A percentile compares a stretch with the other conserved stretches of the same genome.
phyloP scores from a whole-genome alignment of 176 grass and related monocot genomes.

The Ananas comosus region DNA sequence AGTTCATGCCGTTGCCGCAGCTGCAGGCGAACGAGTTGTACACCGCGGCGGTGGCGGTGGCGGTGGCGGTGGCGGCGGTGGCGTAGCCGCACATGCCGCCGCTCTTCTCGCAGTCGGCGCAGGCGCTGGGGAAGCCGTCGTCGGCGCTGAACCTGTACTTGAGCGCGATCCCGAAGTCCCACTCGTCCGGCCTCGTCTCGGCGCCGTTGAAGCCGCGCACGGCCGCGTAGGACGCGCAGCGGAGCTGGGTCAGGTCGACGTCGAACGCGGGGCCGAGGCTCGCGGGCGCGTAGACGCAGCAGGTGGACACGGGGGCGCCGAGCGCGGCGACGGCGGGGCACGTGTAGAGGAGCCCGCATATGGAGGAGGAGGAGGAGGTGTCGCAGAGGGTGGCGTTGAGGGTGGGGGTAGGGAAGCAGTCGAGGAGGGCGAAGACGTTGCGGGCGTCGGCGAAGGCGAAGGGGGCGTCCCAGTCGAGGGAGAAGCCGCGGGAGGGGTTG shows the following conservation, averaged over 20 bases:
- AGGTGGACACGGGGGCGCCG: slow-evolving; percentile 7
- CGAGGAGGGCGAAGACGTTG: slow-evolving; percentile 23
- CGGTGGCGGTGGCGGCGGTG: not conserved
- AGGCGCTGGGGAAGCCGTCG: slow-evolving; percentile 16
- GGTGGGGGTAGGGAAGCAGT: slow-evolving; percentile 6
- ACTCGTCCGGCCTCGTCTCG: not conserved
- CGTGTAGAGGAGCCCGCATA: slow-evolving; percentile 21
- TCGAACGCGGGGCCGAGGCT: slow-evolving; percentile 17
- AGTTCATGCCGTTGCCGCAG: slow-evolving; percentile 16
- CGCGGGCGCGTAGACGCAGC: slow-evolving; percentile 17
- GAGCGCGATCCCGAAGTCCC: slow-evolving; percentile 15
- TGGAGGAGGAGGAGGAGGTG: not conserved
- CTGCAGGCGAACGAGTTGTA: slow-evolving; percentile 14
- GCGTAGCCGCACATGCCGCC: slow-evolving; percentile 15
- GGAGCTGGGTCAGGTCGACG: slow-evolving; percentile 6
- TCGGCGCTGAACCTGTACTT: slow-evolving; percentile 27
- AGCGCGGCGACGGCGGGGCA: slow-evolving; percentile 3
- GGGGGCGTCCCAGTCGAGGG: slow-evolving; percentile 20
- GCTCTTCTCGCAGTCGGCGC: slow-evolving; percentile 24
- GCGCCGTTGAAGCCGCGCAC: slow-evolving; percentile 9
- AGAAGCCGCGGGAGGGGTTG: slow-evolving; percentile 4
- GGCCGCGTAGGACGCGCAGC: slow-evolving; percentile 4
- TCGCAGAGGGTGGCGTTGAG: slow-evolving; percentile 12
- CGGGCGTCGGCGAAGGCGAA: slow-evolving; percentile 14
- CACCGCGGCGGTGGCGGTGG: not conserved